These are phyloP conservation scores for Arabidopsis lyrata DNA, from an alignment of 441 rosid genomes.

Conservation along the genomic window DNA sequence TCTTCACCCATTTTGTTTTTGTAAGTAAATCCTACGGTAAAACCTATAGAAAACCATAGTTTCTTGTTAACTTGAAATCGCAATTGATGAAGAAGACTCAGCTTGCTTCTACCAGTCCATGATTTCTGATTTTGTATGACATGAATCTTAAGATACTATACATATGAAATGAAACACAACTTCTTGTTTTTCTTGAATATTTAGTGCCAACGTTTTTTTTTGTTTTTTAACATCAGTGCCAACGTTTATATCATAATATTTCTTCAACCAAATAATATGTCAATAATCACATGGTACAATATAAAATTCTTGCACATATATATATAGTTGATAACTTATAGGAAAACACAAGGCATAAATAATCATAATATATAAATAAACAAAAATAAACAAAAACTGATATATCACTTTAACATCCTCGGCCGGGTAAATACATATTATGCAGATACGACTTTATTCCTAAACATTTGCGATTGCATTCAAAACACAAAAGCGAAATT, in stretches of 20 bases:
- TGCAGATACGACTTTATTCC: slow-evolving; percentile 26
- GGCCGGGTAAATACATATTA: background rate
- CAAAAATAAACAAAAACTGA: background rate
- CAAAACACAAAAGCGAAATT: slow-evolving; percentile 21
- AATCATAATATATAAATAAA: background rate
- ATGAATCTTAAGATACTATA: background rate
- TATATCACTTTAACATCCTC: slow-evolving; percentile 16
- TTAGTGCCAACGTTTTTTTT: no score
- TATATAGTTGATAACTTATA: background rate
- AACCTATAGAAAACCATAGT: background rate
- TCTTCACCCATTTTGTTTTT: background rate
- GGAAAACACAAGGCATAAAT: background rate
- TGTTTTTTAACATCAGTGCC: no score
- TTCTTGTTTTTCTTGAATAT: background rate
- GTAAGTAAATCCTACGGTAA: background rate
- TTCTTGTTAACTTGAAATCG: background rate
- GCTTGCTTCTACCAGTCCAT: background rate
- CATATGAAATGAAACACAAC: background rate
- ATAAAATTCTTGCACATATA: background rate
- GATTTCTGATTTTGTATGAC: background rate
- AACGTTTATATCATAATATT: background rate
- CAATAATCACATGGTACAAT: background rate
- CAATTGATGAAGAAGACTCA: background rate
- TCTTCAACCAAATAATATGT: slow-evolving; percentile 18
- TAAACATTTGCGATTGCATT: slow-evolving; percentile 25